Conservation (phyloP, 768 basidiomycete genomes). For the Suillus subaureus region DNA sequence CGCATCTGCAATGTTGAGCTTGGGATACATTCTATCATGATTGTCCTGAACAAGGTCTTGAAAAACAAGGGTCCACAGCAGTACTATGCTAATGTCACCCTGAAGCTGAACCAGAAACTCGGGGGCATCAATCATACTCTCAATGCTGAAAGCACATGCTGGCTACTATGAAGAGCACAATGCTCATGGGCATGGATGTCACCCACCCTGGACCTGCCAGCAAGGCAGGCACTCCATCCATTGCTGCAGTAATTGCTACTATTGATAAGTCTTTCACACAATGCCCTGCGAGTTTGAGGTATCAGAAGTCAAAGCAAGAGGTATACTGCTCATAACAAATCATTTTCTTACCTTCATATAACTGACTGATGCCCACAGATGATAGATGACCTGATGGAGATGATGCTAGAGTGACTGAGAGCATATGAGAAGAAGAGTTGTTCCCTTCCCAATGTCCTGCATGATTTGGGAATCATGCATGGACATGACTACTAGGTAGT, state of each 20-base stretch:
- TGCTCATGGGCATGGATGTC: constrained; percentile 86
- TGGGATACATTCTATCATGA: constrained; percentile 54
- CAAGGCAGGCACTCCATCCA: constrained; percentile 72
- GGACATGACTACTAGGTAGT: too few relatives aligned
- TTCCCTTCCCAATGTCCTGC: too few relatives aligned
- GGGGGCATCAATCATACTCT: constrained; percentile 82
- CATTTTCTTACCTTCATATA: background rate
- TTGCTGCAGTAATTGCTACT: constrained; percentile 82
- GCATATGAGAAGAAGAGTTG: constrained; percentile 58
- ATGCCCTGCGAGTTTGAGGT: constrained; percentile 71
- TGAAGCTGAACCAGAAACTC: constrained; percentile 84
- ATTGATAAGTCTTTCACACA: constrained; percentile 70
- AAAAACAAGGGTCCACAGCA: constrained; percentile 25
- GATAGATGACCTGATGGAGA: constrained; percentile 61
- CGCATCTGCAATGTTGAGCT: constrained; percentile 70
- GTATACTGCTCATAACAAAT: constrained; percentile 10
- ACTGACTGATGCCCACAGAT: constrained; percentile 47
- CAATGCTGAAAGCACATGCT: constrained; percentile 54
- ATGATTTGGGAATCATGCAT: too few relatives aligned
- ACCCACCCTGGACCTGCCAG: constrained; percentile 77
- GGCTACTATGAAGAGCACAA: constrained; percentile 72
- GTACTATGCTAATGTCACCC: constrained; percentile 79
- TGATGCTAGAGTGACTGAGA: constrained; percentile 72
- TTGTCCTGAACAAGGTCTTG: constrained; percentile 66
- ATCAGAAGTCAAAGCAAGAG: constrained; percentile 50